Evolutionary conservation across 257 asterid genomes (phyloP).

Genomic region (Solanum corneliomulleri): DNA sequence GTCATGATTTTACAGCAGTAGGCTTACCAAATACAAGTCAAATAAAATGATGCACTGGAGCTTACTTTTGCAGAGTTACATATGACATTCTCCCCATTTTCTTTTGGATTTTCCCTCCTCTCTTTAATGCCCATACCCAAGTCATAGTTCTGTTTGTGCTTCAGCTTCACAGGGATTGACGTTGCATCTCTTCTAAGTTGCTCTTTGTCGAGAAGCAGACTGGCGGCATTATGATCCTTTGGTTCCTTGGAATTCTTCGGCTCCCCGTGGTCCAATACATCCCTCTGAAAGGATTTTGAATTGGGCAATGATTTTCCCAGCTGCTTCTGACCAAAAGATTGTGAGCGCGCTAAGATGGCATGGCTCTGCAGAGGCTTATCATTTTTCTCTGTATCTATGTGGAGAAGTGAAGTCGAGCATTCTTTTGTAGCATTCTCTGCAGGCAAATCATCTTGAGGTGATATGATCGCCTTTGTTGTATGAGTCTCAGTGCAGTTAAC

Average conservation of each 20-base stretch:
- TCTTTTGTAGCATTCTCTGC: slow-evolving; percentile 1
- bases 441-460: slow-evolving; percentile 10
- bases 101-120: slow-evolving; percentile 13
- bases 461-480: slow-evolving; percentile 1
- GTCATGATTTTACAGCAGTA: slow-evolving; percentile 3
- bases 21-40: background rate
- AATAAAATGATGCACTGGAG: slow-evolving; percentile 3
- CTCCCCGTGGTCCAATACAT: slow-evolving; percentile 1
- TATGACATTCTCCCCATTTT: slow-evolving; percentile 18
- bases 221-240: slow-evolving; percentile 7
- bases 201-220: slow-evolving; percentile 15
- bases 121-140: slow-evolving; percentile 14
- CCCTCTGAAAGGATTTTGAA: slow-evolving; percentile 15
- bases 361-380: slow-evolving; percentile 11
- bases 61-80: slow-evolving; percentile 33
- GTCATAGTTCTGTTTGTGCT: slow-evolving; percentile 13
- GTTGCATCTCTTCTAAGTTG: slow-evolving; percentile 18
- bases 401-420: background rate
- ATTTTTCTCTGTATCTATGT: slow-evolving; percentile 10
- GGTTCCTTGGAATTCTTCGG: slow-evolving; percentile 4
- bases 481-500: slow-evolving; percentile 11
- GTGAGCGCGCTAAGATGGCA: background rate
- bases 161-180: slow-evolving; percentile 18
- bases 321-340: slow-evolving; percentile 5
- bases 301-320: slow-evolving; percentile 9